Evolutionary conservation across 306 rosid species (phyloP).

Genomic region (Citrullus colocynthis): DNA sequence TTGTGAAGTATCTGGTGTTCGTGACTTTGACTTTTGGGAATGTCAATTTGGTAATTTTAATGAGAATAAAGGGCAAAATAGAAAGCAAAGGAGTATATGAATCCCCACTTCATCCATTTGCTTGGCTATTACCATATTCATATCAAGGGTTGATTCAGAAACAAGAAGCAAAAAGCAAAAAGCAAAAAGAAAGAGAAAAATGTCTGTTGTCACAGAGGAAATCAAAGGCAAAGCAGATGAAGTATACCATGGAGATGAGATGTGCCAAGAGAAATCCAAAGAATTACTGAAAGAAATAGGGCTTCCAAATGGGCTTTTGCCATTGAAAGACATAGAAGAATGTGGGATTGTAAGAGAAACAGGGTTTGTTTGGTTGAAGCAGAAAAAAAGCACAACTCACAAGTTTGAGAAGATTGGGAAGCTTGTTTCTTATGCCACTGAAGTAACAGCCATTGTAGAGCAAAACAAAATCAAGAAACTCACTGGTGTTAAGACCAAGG

Average conservation of each 20-base stretch:
- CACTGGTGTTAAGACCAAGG: slow-evolving; percentile 72
- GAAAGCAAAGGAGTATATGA: slow-evolving; percentile 21
- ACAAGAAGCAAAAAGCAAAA: not conserved
- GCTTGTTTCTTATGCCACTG: slow-evolving; percentile 41
- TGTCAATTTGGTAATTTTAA: not conserved
- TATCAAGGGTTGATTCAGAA: not conserved
- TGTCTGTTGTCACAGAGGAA: slow-evolving; percentile 46
- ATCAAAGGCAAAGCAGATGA: slow-evolving; percentile 40
- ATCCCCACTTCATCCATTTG: slow-evolving; percentile 1
- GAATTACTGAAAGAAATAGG: slow-evolving; percentile 37
- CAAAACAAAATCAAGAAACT: slow-evolving; percentile 56
- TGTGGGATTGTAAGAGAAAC: slow-evolving; percentile 53
- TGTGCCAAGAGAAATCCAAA: slow-evolving; percentile 51
- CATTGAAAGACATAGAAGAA: slow-evolving; percentile 60
- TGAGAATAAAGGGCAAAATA: slow-evolving; percentile 20
- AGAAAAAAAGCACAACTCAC: slow-evolving; percentile 48
- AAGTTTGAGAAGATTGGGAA: slow-evolving; percentile 68
- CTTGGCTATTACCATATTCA: not conserved
- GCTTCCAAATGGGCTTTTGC: slow-evolving; percentile 67
- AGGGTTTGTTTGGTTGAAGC: slow-evolving; percentile 88
- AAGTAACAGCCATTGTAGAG: slow-evolving; percentile 59
- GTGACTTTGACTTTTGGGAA: too few species aligned
- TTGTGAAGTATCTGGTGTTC: not conserved
- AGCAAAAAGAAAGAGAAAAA: not conserved
- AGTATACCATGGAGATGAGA: slow-evolving; percentile 50